Evolutionary conservation across 208 protist species (phyloP).

Genomic region (Novymonas esmeraldas): DNA sequence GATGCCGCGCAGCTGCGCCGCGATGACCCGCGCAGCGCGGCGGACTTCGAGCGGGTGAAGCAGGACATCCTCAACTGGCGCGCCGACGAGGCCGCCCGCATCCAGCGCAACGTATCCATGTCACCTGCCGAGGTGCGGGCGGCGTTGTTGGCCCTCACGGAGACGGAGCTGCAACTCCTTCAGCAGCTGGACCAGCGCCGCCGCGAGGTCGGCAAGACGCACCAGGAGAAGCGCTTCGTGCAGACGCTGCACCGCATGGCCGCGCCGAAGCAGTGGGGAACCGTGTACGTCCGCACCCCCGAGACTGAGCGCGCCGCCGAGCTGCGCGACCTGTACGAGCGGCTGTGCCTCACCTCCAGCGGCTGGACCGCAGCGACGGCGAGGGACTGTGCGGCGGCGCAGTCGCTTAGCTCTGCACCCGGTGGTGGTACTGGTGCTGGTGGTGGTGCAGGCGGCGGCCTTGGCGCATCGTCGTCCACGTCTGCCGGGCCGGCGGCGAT

Average conservation of each 20-base stretch:
- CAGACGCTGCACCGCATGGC: conserved; percentile 77
- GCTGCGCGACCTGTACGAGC: conserved; percentile 91
- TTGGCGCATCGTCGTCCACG: not conserved
- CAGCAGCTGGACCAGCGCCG: conserved; percentile 96
- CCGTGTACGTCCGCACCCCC: conserved; percentile 85
- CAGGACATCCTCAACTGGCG: conserved; percentile 93
- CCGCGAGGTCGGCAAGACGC: conserved; percentile 60
- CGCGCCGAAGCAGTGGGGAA: conserved; percentile 85
- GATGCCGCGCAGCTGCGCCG: conserved; percentile 85
- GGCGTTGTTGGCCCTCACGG: conserved; percentile 89
- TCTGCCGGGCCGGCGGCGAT: not conserved
- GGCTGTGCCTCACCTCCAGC: conserved; percentile 48
- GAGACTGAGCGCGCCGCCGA: conserved; percentile 94
- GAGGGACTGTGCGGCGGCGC: not conserved
- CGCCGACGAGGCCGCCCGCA: conserved; percentile 70
- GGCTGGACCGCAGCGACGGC: not conserved
- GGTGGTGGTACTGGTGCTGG: too few relatives aligned
- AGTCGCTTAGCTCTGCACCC: not conserved
- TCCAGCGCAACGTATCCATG: conserved; percentile 59
- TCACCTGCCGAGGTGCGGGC: conserved; percentile 54
- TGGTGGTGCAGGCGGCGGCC: not conserved
- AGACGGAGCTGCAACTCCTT: conserved; percentile 95
- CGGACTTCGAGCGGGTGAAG: conserved; percentile 94
- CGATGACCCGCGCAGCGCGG: conserved; percentile 86
- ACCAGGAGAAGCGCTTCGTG: conserved; percentile 65